A percentile compares a stretch with the other conserved stretches of the same genome.
These are phyloP conservation scores for Phytophthora sansomeana DNA, from an alignment of 352 stramenopile species.

Conservation along the genomic window DNA sequence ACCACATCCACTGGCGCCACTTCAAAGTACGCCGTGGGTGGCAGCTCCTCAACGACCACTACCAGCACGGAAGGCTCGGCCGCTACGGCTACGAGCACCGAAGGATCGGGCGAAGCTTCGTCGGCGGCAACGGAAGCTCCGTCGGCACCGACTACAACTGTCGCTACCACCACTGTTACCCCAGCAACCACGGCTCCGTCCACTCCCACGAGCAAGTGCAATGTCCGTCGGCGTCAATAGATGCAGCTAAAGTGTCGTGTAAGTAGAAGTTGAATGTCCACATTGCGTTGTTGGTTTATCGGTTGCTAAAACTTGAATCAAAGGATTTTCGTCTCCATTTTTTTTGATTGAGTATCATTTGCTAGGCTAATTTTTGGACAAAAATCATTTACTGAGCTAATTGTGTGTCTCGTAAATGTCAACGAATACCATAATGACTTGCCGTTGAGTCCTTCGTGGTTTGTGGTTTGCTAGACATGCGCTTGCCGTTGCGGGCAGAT, in stretches of 20 bases:
- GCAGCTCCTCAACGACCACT: conserved; percentile 18
- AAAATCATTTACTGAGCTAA: too few species aligned
- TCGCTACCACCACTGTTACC: conserved; percentile 10
- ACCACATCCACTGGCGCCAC: conserved; percentile 17
- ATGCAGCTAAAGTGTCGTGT: neutral
- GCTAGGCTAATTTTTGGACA: too few species aligned
- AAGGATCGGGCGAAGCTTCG: conserved; percentile 11
- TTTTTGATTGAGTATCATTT: too few species aligned
- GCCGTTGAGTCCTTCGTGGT: neutral
- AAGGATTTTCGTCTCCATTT: too few species aligned
- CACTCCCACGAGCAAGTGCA: conserved; percentile 13
- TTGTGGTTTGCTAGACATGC: neutral
- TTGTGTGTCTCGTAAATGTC: too few species aligned
- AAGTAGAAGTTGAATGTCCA: conserved; percentile 16
- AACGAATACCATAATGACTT: neutral
- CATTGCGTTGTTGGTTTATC: neutral
- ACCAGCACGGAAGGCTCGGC: conserved; percentile 15
- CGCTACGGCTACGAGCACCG: conserved; percentile 9
- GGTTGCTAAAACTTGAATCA: too few species aligned
- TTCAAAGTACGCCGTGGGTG: conserved; percentile 19
- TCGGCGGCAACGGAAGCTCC: conserved; percentile 16
- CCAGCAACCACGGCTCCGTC: conserved; percentile 13
- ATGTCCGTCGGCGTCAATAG: conserved; percentile 12
- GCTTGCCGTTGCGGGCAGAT: too few species aligned
- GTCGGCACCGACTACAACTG: conserved; percentile 10